A percentile compares a stretch with the other conserved stretches of the same genome.
phyloP scores from a whole-genome alignment of 371 early-diverging fungal species.

The Mucor mucedo region DNA sequence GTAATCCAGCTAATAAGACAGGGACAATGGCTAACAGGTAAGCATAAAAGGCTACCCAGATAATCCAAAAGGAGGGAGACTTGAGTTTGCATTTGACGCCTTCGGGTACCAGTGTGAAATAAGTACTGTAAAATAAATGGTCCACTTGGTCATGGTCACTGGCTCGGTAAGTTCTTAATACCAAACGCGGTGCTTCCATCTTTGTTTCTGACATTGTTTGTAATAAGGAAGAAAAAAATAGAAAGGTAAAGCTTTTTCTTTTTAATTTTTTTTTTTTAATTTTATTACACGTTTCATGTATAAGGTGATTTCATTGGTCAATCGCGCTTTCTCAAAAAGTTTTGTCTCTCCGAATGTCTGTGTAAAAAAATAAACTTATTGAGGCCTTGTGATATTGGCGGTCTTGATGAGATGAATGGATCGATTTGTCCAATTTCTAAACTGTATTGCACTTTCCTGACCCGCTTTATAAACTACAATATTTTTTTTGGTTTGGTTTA shows the following conservation, averaged over 20 bases:
- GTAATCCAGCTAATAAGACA: slow-evolving; percentile 25
- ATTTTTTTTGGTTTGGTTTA: too few relatives aligned
- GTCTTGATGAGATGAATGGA: slow-evolving; percentile 24
- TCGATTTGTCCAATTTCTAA: slow-evolving; percentile 42
- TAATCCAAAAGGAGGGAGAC: slow-evolving; percentile 45
- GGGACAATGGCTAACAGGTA: slow-evolving; percentile 41
- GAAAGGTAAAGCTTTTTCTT: background rate
- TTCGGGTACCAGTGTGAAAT: slow-evolving; percentile 48
- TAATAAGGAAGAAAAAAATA: background rate
- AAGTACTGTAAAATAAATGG: slow-evolving; percentile 39
- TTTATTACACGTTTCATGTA: slow-evolving; percentile 6
- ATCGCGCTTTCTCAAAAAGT: background rate
- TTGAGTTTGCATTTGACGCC: slow-evolving; percentile 49
- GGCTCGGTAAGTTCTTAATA: slow-evolving; percentile 43
- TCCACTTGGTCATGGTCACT: slow-evolving; percentile 39
- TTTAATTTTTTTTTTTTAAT: slow-evolving; percentile 1
- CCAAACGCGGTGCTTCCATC: slow-evolving; percentile 28
- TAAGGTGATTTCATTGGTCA: slow-evolving; percentile 5
- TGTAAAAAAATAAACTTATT: too few relatives aligned
- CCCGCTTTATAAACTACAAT: slow-evolving; percentile 47
- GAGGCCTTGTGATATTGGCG: slow-evolving; percentile 17
- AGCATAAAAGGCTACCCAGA: slow-evolving; percentile 44
- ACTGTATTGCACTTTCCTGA: slow-evolving; percentile 35
- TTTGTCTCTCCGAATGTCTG: background rate
- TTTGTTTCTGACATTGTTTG: background rate